Conservation (phyloP, 441 rosid species). For the Biscutella laevigata region DNA sequence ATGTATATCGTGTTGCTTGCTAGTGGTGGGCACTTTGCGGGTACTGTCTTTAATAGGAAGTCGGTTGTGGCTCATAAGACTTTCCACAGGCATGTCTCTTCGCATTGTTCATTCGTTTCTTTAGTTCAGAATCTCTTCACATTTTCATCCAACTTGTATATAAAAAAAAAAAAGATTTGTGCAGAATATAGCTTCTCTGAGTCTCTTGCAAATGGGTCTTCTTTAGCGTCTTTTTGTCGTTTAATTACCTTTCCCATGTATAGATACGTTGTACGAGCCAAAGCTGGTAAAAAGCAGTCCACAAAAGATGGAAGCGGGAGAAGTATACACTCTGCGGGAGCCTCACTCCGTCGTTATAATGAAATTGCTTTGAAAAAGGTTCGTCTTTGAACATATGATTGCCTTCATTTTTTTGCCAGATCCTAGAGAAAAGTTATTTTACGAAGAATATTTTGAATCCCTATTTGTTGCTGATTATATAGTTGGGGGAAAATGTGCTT, state of each 20-base stretch:
- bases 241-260: slow-evolving; percentile 15
- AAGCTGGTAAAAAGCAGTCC: slow-evolving; percentile 96
- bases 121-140: no score
- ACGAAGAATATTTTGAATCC: not conserved
- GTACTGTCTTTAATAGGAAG: slow-evolving; percentile 68
- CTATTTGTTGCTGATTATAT: not conserved
- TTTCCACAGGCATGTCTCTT: slow-evolving; percentile 64
- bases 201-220: slow-evolving; percentile 5
- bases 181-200: not conserved
- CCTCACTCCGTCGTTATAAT: slow-evolving; percentile 89
- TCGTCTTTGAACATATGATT: not conserved
- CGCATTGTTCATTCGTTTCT: no score
- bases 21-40: slow-evolving; percentile 90
- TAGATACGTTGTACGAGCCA: slow-evolving; percentile 95
- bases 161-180: no score
- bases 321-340: slow-evolving; percentile 88
- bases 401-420: no score
- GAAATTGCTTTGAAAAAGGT: slow-evolving; percentile 95
- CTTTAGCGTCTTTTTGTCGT: not conserved
- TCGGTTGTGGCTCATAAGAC: slow-evolving; percentile 71
- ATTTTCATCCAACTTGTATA: no score
- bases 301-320: slow-evolving; percentile 82
- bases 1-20: slow-evolving; percentile 72
- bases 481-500: not conserved
- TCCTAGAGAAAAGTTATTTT: no score